Conservation (phyloP, 495 filamentous ascomycete species). For the Opeltia flavorubescens region DNA sequence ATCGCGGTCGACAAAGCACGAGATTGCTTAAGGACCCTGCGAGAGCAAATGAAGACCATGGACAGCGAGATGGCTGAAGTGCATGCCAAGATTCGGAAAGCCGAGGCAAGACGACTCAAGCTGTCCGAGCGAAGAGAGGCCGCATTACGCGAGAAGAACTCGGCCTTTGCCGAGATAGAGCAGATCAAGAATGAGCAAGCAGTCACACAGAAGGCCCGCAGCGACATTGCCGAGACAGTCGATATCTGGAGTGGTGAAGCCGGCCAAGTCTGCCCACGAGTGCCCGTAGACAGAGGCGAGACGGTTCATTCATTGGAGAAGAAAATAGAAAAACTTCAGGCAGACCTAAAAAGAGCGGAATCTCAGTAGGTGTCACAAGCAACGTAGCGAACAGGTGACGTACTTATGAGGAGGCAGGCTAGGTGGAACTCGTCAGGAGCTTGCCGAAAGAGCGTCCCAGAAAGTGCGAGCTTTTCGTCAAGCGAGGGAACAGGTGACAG, state of each 20-base stretch:
- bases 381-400: slow-evolving; percentile 5
- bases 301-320: slow-evolving; percentile 47
- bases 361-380: slow-evolving; percentile 31
- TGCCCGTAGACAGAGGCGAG: slow-evolving; percentile 54
- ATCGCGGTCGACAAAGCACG: slow-evolving; percentile 37
- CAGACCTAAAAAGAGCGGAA: slow-evolving; percentile 38
- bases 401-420: slow-evolving; percentile 34
- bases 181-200: slow-evolving; percentile 32
- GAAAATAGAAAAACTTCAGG: slow-evolving; percentile 44
- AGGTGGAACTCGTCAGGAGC: slow-evolving; percentile 55
- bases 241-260: slow-evolving; percentile 45
- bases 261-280: slow-evolving; percentile 38
- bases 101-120: slow-evolving; percentile 39
- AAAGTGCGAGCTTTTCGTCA: slow-evolving; percentile 27
- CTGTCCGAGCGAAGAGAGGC: slow-evolving; percentile 35
- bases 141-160: slow-evolving; percentile 52
- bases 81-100: slow-evolving; percentile 36
- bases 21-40: slow-evolving; percentile 24
- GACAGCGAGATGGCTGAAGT: slow-evolving; percentile 27
- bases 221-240: slow-evolving; percentile 32
- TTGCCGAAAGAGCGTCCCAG: slow-evolving; percentile 35
- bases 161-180: slow-evolving; percentile 37
- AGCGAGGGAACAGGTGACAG: slow-evolving; percentile 32
- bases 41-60: slow-evolving; percentile 26
- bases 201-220: slow-evolving; percentile 30